Base-by-base conservation (phyloP, 306 rosid genomes). In the Cicer yamashitae region DNA sequence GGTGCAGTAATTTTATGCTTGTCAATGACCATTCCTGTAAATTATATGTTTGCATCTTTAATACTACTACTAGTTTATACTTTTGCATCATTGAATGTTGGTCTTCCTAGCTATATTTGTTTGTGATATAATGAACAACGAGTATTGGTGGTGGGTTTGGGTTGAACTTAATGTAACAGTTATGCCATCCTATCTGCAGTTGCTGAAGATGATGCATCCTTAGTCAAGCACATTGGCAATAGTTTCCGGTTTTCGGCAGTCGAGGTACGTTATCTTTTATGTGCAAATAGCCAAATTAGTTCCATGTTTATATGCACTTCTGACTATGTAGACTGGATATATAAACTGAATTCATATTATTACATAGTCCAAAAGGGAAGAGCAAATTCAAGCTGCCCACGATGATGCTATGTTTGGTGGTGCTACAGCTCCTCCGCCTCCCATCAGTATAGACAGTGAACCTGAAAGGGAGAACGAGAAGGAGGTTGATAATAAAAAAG, bases 321-420 rank as follows among this genome's bases (percentile, higher is more conserved):
- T 65, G 14, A 60, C 25, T 45, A 22, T 67, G 70, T 54, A 67
- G 38, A 51, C 47, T 66, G 40, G 60, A 51, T 71, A 8, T 75
- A 10, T 57, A 38, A 63, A 62, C 61, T 68, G 43, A 64, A 25
- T 81, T 58, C 51, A 18, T 53, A 14, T 64, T 72, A 10, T 71
- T 47, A n/a, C 77, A 50, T 47, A 92, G 99, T 88, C 94, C 45
- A 90, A 78, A 84, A 86, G 90, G 72, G 93, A 88, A 86, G 96
- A 90, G 53, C 89, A 83, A 70, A 84, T 88, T 77, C 90, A 84
- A 87, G 90, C 93, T 77, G 99, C 99, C 67, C 97, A 94, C 6
- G 97, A 94, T 18, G 89, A 86, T 75, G 99, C 99, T 61, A 94
- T 94, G 93, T 94, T 94, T 73, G 97, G 97, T 70, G 79, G 97